phyloP scores from a whole-genome alignment of 768 basidiomycete species.

The Boletus subparvulus region DNA sequence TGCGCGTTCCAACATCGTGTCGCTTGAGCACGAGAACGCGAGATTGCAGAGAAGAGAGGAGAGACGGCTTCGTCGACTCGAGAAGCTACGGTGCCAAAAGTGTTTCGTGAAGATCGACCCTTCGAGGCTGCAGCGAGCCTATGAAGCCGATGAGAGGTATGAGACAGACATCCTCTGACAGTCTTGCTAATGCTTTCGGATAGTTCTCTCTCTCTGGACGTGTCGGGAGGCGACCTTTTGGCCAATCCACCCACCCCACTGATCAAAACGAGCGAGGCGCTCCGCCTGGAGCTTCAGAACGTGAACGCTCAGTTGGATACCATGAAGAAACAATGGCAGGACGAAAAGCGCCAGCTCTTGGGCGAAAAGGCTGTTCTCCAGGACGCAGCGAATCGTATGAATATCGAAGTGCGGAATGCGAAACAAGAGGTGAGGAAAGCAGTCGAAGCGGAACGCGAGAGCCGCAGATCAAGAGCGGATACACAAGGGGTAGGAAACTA shows the following conservation, averaged over 20 bases:
- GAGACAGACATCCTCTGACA: background rate
- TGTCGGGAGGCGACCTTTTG: conserved; percentile 45
- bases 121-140: conserved; percentile 38
- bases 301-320: conserved; percentile 63
- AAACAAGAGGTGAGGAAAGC: conserved; percentile 58
- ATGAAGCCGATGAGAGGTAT: conserved; percentile 63
- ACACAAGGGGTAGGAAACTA: conserved; percentile 50
- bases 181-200: conserved; percentile 7
- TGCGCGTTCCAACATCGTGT: conserved; percentile 54
- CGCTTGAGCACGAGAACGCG: conserved; percentile 68
- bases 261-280: conserved; percentile 62
- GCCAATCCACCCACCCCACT: conserved; percentile 67
- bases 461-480: conserved; percentile 48
- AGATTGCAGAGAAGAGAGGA: conserved; percentile 67
- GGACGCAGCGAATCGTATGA: conserved; percentile 66
- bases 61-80: conserved; percentile 58
- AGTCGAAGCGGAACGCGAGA: conserved; percentile 50
- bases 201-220: conserved; percentile 51
- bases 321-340: conserved; percentile 69
- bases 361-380: conserved; percentile 74
- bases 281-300: conserved; percentile 56
- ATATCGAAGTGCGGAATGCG: conserved; percentile 54
- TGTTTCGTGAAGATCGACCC: conserved; percentile 65
- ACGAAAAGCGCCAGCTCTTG: conserved; percentile 60
- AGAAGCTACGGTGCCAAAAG: conserved; percentile 64